A percentile compares a stretch with the other conserved stretches of the same genome.
Conservation (phyloP, 805 yeast species). For the Saturnispora sekii region DNA sequence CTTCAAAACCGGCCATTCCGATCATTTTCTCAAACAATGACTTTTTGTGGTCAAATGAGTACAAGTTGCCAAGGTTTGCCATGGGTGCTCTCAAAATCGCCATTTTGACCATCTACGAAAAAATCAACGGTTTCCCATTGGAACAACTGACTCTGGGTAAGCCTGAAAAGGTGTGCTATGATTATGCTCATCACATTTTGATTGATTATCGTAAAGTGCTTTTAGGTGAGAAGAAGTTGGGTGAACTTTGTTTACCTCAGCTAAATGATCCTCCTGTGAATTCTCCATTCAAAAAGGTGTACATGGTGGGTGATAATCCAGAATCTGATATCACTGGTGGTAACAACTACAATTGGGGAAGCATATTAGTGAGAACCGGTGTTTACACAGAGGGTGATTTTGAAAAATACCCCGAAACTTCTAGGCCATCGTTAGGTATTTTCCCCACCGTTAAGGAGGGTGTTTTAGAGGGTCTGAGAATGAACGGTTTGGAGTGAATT, state of each 20-base stretch:
- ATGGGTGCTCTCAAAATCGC: constrained; percentile 77
- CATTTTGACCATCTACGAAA: constrained; percentile 47
- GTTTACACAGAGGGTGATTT: constrained; percentile 62
- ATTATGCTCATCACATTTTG: constrained; percentile 68
- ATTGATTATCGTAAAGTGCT: constrained; percentile 40
- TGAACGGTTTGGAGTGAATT: constrained; percentile 13
- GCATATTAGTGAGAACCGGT: constrained; percentile 78
- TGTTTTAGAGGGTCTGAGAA: constrained; percentile 24
- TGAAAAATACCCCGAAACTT: constrained; percentile 21
- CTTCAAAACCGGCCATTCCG: constrained; percentile 13
- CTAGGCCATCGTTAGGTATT: constrained; percentile 41
- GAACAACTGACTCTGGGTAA: constrained; percentile 64
- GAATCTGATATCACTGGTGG: constrained; percentile 90
- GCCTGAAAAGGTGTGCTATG: constrained; percentile 71
- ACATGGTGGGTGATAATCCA: constrained; percentile 97
- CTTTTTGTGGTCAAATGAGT: constrained; percentile 81
- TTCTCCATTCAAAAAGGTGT: constrained; percentile 52
- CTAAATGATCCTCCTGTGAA: constrained; percentile 32
- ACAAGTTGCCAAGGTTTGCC: constrained; percentile 69
- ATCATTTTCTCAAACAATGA: constrained; percentile 71
- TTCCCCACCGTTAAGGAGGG: constrained; percentile 40
- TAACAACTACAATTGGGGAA: constrained; percentile 77
- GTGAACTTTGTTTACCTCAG: constrained; percentile 30
- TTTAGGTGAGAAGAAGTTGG: constrained; percentile 13
- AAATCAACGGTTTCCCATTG: constrained; percentile 32